These are phyloP conservation scores for Melastoma candidum DNA, from an alignment of 441 rosid species.

Conservation along the genomic window DNA sequence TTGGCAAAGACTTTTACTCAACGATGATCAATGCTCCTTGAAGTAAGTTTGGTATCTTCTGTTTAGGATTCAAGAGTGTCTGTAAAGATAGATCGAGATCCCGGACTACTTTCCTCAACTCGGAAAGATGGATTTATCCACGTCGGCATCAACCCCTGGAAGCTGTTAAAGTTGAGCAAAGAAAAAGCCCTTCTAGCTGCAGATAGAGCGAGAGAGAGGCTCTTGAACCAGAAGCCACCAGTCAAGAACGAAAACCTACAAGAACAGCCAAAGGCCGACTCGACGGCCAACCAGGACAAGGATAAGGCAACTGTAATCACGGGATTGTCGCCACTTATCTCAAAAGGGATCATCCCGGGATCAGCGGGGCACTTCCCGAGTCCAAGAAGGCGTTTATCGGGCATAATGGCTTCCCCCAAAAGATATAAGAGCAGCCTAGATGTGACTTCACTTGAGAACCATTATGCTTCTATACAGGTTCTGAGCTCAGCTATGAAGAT, in stretches of 20 bases:
- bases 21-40: neutral
- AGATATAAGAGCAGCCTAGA: constrained; percentile 77
- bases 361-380: constrained; percentile 73
- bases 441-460: constrained; percentile 61
- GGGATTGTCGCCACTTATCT: constrained; percentile 38
- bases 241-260: constrained; percentile 40
- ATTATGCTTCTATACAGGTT: too few relatives aligned
- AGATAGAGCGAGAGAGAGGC: constrained; percentile 72
- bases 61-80: constrained; percentile 47
- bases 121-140: constrained; percentile 55
- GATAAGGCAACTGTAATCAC: constrained; percentile 20
- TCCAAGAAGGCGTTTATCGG: constrained; percentile 77
- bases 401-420: constrained; percentile 53
- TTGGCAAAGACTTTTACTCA: constrained; percentile 4
- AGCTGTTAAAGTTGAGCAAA: constrained; percentile 60
- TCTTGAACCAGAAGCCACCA: constrained; percentile 35
- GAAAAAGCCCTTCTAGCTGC: constrained; percentile 86
- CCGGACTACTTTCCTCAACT: constrained; percentile 37
- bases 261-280: constrained; percentile 82
- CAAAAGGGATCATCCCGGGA: constrained; percentile 33
- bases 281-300: constrained; percentile 37
- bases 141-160: constrained; percentile 84
- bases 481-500: constrained; percentile 59
- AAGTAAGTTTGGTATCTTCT: constrained; percentile 17
- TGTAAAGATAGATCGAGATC: constrained; percentile 58